These are phyloP conservation scores for Pterocarpus macrocarpus DNA, from an alignment of 306 rosid species.

Conservation along the genomic window DNA sequence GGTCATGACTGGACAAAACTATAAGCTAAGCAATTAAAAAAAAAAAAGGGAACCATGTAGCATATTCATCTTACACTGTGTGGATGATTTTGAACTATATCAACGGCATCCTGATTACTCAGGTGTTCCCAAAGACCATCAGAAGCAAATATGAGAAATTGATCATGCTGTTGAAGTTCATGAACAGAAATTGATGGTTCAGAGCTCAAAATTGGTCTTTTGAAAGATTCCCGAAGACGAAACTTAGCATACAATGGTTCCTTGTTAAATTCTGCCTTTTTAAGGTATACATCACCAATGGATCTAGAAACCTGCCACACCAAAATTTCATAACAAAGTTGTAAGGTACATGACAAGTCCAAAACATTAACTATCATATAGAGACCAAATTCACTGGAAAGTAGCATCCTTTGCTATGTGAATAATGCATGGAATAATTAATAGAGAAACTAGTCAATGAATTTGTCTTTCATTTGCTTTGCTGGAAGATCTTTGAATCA, in stretches of 20 bases:
- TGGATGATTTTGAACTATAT: slow-evolving; percentile 79
- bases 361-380: slow-evolving; percentile 20
- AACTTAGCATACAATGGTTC: slow-evolving; percentile 80
- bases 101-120: slow-evolving; percentile 89
- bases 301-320: slow-evolving; percentile 80
- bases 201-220: slow-evolving; percentile 80
- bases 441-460: neutral
- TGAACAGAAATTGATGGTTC: slow-evolving; percentile 80
- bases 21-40: slow-evolving; percentile 5
- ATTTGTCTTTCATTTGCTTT: slow-evolving; percentile 18
- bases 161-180: slow-evolving; percentile 79
- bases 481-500: slow-evolving; percentile 24
- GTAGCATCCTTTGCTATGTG: neutral
- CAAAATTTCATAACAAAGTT: slow-evolving; percentile 21
- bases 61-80: slow-evolving; percentile 65
- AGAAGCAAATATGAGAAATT: slow-evolving; percentile 87
- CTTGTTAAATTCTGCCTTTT: slow-evolving; percentile 85
- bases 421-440: slow-evolving; percentile 6
- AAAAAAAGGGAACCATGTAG: slow-evolving; percentile 11
- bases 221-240: slow-evolving; percentile 79
- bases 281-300: slow-evolving; percentile 82
- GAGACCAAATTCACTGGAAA: slow-evolving; percentile 38
- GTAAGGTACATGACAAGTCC: neutral
- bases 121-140: slow-evolving; percentile 98
- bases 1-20: slow-evolving; percentile 9